Percentiles rank a stretch among this genome's conserved stretches.
phyloP scores from a whole-genome alignment of 345 rosid species.

The Clausena lansium region DNA sequence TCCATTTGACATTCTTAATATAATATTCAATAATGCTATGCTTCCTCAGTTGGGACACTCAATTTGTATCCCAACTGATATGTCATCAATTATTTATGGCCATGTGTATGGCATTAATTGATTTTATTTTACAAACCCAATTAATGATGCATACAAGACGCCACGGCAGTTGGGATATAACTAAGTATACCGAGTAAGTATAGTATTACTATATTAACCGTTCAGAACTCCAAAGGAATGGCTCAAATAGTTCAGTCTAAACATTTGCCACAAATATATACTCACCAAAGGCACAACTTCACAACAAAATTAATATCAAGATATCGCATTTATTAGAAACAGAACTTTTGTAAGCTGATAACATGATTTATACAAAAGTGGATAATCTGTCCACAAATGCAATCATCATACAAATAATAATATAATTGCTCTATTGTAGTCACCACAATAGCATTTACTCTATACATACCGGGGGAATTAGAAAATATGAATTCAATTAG shows the following conservation, averaged over 20 bases:
- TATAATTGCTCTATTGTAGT: not conserved
- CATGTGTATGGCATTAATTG: too few relatives aligned
- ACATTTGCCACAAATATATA: not conserved
- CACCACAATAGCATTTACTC: not conserved
- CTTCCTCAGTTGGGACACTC: too few relatives aligned
- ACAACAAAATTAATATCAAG: not conserved
- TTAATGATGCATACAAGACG: too few relatives aligned
- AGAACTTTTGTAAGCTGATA: not conserved
- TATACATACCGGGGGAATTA: not conserved
- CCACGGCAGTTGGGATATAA: too few relatives aligned
- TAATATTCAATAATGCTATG: not conserved
- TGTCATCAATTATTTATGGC: too few relatives aligned
- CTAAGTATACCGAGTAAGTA: too few relatives aligned
- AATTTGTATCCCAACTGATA: too few relatives aligned
- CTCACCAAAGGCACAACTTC: not conserved
- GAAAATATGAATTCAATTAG: not conserved
- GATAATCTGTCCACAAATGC: not conserved
- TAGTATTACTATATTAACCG: not conserved
- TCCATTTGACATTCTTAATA: conserved; percentile 6
- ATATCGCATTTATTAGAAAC: not conserved
- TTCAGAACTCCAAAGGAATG: not conserved
- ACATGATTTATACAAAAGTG: not conserved
- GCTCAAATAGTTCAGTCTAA: not conserved
- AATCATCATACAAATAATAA: not conserved
- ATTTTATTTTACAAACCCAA: too few relatives aligned